Evolutionary conservation across 306 rosid species (phyloP).

Genomic region (Leucaena leucocephala): DNA sequence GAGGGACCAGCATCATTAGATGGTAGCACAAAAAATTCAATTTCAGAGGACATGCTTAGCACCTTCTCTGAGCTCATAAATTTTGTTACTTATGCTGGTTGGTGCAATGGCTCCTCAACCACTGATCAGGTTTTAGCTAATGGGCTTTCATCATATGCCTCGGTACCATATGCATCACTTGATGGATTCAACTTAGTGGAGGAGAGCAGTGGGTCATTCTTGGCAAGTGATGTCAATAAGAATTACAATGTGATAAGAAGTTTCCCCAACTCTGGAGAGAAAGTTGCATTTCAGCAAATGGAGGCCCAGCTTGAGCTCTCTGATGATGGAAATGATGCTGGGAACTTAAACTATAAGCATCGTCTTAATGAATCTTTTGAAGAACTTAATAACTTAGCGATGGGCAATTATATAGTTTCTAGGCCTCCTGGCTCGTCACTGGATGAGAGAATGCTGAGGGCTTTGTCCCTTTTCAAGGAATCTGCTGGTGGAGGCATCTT

Average conservation of each 20-base stretch:
- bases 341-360: slow-evolving; percentile 37
- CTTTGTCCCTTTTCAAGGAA: slow-evolving; percentile 78
- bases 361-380: slow-evolving; percentile 40
- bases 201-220: slow-evolving; percentile 40
- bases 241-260: slow-evolving; percentile 42
- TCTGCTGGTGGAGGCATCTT: slow-evolving; percentile 80
- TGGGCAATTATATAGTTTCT: slow-evolving; percentile 43
- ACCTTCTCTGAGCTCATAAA: slow-evolving; percentile 69
- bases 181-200: slow-evolving; percentile 54
- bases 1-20: slow-evolving; percentile 56
- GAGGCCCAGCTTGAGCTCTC: slow-evolving; percentile 51
- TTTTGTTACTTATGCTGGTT: slow-evolving; percentile 73
- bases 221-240: slow-evolving; percentile 50
- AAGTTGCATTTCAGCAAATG: slow-evolving; percentile 51
- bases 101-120: slow-evolving; percentile 57
- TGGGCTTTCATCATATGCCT: slow-evolving; percentile 55
- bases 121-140: slow-evolving; percentile 48
- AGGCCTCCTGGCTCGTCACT: slow-evolving; percentile 63
- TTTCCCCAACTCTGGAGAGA: slow-evolving; percentile 49
- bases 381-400: slow-evolving; percentile 35
- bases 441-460: slow-evolving; percentile 89
- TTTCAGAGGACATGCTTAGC: slow-evolving; percentile 57
- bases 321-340: slow-evolving; percentile 28
- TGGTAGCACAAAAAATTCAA: slow-evolving; percentile 46
- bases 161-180: slow-evolving; percentile 41